Evolutionary conservation across 495 filamentous ascomycete species (phyloP), one percentile per base, ranked within the genome.

Genomic region (Penicillium odoratum): DNA sequence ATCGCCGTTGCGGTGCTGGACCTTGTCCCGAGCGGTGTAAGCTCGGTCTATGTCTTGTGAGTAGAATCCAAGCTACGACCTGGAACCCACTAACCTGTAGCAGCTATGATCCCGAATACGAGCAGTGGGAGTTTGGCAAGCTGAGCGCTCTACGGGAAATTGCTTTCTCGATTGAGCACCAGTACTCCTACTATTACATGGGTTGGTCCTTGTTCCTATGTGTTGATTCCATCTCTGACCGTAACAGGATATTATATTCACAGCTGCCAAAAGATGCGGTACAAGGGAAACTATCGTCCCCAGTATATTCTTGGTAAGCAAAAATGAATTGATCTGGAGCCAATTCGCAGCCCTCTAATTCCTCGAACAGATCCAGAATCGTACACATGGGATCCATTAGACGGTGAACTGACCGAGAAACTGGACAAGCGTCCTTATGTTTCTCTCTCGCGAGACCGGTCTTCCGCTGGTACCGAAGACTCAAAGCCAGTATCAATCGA

Each of bases 1-100:
- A 85, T 98, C 36, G 94, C 94, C 15, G 82, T 98, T 53, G 89
- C 88, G 3, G 92, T 98, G 9, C 74, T 98, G 33, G 94, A 98
- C 69, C 74, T 98, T 8, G 79, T 97, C 29, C 94, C 93, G 0
- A 78, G 89, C 54, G 87, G 85, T 56, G 91, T 98, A 31, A 97
- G 93, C 73, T 91, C 89, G 18, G 94, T 98, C 36, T 98, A 98
- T 70, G 90, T 97, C 66, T 83, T 97, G 75, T 94, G 67, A 65
- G 71, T 62, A 15, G n/a, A 36, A n/a, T 21, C 3, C 6, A 13
- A 34, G 18, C 11, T 46, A 26, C 57, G 15, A 7, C 43, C 11
- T 36, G 28, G 31, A 36, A 42, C 54, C 52, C 49, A 29, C 54
- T 63, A 51, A 64, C 61, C 30, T 0, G 26, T 25, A 7, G 6